phyloP scores from a whole-genome alignment of 2,329 filamentous ascomycete species.

The Tolypocladium tropicale region DNA sequence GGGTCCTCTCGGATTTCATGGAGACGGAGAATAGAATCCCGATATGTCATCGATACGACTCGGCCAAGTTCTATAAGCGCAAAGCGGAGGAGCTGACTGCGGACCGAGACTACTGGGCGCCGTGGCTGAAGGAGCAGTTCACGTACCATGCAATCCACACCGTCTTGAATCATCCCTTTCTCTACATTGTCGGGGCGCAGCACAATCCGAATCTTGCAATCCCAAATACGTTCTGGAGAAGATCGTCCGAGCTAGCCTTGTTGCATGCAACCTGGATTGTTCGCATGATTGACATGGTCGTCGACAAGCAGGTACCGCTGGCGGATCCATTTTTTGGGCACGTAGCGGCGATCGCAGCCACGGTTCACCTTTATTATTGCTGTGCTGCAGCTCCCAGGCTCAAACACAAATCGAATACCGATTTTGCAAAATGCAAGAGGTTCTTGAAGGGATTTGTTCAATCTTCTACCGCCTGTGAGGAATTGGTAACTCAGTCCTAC shows the following conservation, averaged over 20 bases:
- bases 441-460: constrained; percentile 38
- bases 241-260: constrained; percentile 39
- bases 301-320: constrained; percentile 36
- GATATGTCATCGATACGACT: constrained; percentile 41
- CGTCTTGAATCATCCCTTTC: constrained; percentile 41
- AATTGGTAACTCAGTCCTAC: constrained; percentile 24
- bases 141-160: constrained; percentile 41
- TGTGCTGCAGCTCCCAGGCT: constrained; percentile 36
- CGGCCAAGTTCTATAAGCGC: constrained; percentile 40
- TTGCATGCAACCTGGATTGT: constrained; percentile 44
- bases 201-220: constrained; percentile 40
- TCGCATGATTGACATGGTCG: constrained; percentile 42
- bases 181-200: constrained; percentile 41
- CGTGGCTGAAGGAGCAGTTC: constrained; percentile 43
- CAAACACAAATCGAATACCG: constrained; percentile 40
- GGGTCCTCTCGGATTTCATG: constrained; percentile 38
- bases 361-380: constrained; percentile 43
- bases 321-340: constrained; percentile 43
- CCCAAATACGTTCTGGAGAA: constrained; percentile 43
- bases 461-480: constrained; percentile 33
- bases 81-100: constrained; percentile 32
- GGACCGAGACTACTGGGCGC: constrained; percentile 38
- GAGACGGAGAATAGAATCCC: constrained; percentile 38
- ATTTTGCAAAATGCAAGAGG: constrained; percentile 38
- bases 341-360: constrained; percentile 39